Conservation (phyloP, 2,329 filamentous ascomycete genomes). For the Apiospora saccharicola region DNA sequence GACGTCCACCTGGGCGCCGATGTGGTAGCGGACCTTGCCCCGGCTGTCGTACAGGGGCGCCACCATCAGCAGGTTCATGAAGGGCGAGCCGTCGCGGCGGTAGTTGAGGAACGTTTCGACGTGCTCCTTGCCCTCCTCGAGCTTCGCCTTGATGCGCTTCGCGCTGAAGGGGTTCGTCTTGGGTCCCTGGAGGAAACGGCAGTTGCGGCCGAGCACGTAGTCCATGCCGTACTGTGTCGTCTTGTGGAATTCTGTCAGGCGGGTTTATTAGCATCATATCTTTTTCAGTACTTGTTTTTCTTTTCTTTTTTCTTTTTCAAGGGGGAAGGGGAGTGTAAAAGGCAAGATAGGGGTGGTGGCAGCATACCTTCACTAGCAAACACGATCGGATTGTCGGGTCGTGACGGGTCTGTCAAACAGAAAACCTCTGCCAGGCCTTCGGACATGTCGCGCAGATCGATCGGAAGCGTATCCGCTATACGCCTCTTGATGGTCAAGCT, state of each 20-base stretch:
- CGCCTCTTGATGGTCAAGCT: slow-evolving; percentile 72
- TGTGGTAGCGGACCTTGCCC: slow-evolving; percentile 70
- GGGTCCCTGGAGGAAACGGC: slow-evolving; percentile 79
- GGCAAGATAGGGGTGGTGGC: background rate
- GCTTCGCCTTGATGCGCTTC: slow-evolving; percentile 66
- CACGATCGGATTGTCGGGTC: slow-evolving; percentile 77
- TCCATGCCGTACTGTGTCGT: slow-evolving; percentile 78
- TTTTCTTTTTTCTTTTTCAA: background rate
- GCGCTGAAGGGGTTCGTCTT: slow-evolving; percentile 71
- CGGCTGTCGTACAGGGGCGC: slow-evolving; percentile 74
- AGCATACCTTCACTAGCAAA: slow-evolving; percentile 75
- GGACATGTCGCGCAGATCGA: slow-evolving; percentile 70
- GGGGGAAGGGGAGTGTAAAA: background rate
- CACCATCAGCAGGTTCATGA: slow-evolving; percentile 80
- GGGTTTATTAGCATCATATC: background rate
- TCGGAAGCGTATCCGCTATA: slow-evolving; percentile 71
- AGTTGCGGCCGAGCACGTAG: slow-evolving; percentile 79
- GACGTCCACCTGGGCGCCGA: slow-evolving; percentile 77
- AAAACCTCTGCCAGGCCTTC: slow-evolving; percentile 81
- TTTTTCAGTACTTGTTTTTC: too few relatives aligned
- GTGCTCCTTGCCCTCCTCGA: slow-evolving; percentile 70
- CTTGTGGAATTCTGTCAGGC: slow-evolving; percentile 68
- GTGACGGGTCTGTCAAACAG: slow-evolving; percentile 76
- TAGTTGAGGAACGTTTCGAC: slow-evolving; percentile 81
- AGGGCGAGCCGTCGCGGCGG: slow-evolving; percentile 77